phyloP scores from a whole-genome alignment of 352 stramenopile genomes.

The Phytophthora pluvialis region DNA sequence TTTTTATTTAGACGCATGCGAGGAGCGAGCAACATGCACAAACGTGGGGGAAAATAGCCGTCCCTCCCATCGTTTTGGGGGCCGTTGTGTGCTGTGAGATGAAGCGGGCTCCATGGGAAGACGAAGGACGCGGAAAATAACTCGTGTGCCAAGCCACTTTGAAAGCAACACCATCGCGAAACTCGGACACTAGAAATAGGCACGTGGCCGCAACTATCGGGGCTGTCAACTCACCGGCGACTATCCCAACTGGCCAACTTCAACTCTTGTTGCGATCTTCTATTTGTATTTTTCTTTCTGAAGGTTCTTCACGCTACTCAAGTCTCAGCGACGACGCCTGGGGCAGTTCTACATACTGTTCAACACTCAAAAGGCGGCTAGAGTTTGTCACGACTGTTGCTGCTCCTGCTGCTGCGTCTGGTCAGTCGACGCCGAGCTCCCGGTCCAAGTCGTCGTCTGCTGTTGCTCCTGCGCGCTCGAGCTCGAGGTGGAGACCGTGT shows the following conservation, averaged over 20 bases:
- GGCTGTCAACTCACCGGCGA: too few species aligned
- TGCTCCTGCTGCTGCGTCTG: conserved; percentile 16
- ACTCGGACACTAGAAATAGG: too few species aligned
- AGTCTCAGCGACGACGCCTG: too few species aligned
- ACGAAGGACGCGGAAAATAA: neutral
- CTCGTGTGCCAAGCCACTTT: too few species aligned
- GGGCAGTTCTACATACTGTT: too few species aligned
- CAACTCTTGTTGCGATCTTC: too few species aligned
- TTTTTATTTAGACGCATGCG: conserved; percentile 33
- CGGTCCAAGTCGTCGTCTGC: conserved; percentile 1
- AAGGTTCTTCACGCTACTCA: too few species aligned
- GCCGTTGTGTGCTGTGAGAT: conserved; percentile 3
- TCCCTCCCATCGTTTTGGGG: neutral
- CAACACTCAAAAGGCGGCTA: neutral
- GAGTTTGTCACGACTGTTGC: conserved; percentile 20
- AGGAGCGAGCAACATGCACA: conserved; percentile 13
- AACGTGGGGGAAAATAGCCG: conserved; percentile 8
- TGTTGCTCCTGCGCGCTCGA: conserved; percentile 20
- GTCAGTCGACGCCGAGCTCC: conserved; percentile 11
- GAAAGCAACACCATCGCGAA: too few species aligned
- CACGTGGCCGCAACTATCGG: too few species aligned
- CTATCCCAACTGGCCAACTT: too few species aligned
- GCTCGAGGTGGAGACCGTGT: neutral
- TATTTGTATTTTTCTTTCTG: too few species aligned
- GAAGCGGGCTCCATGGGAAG: neutral